Percentiles rank a stretch among this genome's conserved stretches.
Evolutionary conservation across 2,329 filamentous ascomycete genomes (phyloP).

Genomic region (Helotiales sp.): DNA sequence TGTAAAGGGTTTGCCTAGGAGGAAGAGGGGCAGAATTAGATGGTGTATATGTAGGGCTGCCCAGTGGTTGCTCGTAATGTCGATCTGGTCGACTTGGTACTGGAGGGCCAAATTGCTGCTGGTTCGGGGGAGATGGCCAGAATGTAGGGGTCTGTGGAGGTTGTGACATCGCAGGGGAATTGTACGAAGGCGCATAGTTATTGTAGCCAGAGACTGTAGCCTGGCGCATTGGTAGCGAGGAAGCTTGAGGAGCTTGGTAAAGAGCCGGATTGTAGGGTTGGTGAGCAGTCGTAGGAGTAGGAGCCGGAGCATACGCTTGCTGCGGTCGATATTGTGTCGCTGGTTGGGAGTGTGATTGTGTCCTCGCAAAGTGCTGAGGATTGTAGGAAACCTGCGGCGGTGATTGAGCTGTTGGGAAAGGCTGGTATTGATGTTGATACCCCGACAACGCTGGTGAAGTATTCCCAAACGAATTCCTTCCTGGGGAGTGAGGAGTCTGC

Average conservation of each 20-base stretch:
- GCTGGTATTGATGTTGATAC: conserved; percentile 59
- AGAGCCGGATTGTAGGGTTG: conserved; percentile 70
- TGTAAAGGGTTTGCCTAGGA: conserved; percentile 35
- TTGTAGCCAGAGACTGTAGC: conserved; percentile 59
- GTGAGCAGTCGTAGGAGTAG: conserved; percentile 53
- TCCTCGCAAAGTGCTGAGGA: conserved; percentile 62
- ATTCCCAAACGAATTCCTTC: conserved; percentile 36
- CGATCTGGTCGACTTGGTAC: conserved; percentile 34
- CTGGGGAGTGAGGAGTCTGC: conserved; percentile 38
- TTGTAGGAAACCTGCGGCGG: conserved; percentile 60
- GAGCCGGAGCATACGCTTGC: conserved; percentile 56
- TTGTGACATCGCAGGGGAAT: conserved; percentile 46
- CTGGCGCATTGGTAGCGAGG: conserved; percentile 62
- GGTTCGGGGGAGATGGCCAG: conserved; percentile 30
- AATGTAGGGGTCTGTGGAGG: conserved; percentile 47
- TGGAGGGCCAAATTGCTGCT: conserved; percentile 34
- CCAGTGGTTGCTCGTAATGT: conserved; percentile 38
- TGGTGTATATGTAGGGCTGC: conserved; percentile 36
- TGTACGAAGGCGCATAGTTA: conserved; percentile 50
- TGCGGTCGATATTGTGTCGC: conserved; percentile 51
- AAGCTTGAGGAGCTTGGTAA: conserved; percentile 49
- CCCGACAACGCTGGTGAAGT: conserved; percentile 46
- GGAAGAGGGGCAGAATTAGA: conserved; percentile 36
- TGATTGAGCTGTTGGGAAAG: conserved; percentile 44
- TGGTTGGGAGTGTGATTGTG: conserved; percentile 44